These are phyloP conservation scores for Scheffersomyces spartinae DNA, from an alignment of 805 yeast species.

Conservation along the genomic window DNA sequence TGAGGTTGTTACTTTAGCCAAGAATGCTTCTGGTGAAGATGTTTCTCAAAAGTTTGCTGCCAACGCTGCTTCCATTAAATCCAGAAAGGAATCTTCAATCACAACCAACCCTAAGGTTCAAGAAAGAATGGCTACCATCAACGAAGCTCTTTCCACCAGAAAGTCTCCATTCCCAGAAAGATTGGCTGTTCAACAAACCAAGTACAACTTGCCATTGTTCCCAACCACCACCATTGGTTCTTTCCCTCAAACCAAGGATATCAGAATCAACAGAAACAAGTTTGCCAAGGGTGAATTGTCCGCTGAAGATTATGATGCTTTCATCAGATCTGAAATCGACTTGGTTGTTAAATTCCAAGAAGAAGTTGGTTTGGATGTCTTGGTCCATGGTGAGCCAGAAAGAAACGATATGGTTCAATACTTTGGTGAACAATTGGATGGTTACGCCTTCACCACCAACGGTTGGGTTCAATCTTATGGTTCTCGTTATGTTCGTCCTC, in stretches of 20 bases:
- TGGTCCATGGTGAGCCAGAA: conserved; percentile 99
- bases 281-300: conserved; percentile 93
- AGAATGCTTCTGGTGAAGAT: conserved; percentile 73
- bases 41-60: conserved; percentile 71
- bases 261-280: conserved; percentile 97
- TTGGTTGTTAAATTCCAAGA: conserved; percentile 97
- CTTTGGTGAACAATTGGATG: conserved; percentile 98
- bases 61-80: conserved; percentile 74
- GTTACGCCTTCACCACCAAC: conserved; percentile 95
- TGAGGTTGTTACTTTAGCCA: conserved; percentile 88
- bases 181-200: conserved; percentile 74
- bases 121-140: conserved; percentile 70
- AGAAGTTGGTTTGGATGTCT: conserved; percentile 94
- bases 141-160: conserved; percentile 73
- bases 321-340: conserved; percentile 94
- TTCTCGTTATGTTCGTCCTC: conserved; percentile 99
- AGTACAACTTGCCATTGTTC: conserved; percentile 93
- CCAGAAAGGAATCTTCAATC: conserved; percentile 78
- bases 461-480: conserved; percentile 99
- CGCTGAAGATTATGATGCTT: conserved; percentile 89
- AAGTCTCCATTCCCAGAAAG: conserved; percentile 77
- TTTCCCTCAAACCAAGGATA: conserved; percentile 99
- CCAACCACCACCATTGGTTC: conserved; percentile 99
- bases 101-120: conserved; percentile 89
- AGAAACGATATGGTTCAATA: conserved; percentile 99